phyloP scores from a whole-genome alignment of 306 rosid genomes.

The Hylodesmum podocarpum region DNA sequence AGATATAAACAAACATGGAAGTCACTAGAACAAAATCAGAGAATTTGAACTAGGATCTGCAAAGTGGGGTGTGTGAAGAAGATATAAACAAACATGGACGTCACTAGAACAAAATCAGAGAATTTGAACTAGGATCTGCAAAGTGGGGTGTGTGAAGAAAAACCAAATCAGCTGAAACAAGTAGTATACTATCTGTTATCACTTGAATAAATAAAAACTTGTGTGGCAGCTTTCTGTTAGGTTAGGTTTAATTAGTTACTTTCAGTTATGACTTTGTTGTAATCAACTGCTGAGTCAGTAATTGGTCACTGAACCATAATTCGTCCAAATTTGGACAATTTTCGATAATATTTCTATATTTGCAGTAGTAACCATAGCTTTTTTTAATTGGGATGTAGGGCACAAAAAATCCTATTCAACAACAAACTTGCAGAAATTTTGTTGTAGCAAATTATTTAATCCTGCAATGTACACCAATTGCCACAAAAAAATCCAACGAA shows the following conservation, averaged over 20 bases:
- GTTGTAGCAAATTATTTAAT: not conserved
- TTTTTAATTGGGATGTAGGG: not conserved
- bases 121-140: conserved; percentile 3
- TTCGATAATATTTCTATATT: not conserved
- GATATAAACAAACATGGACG: too few species aligned
- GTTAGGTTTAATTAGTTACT: not conserved
- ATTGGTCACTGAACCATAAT: not conserved
- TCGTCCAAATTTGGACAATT: not conserved
- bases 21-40: not conserved
- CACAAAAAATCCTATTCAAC: not conserved
- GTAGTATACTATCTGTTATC: not conserved
- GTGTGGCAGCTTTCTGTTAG: not conserved
- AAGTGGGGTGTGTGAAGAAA: not conserved
- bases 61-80: not conserved
- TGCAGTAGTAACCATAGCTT: not conserved
- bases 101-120: too few species aligned
- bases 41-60: not conserved
- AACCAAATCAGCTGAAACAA: not conserved
- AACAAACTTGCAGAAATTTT: not conserved
- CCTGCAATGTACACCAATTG: not conserved
- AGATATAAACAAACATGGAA: conserved; percentile 23
- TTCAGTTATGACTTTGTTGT: not conserved
- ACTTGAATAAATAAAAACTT: not conserved
- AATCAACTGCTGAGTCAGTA: not conserved
- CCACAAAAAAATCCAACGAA: conserved; percentile 1